phyloP scores from a whole-genome alignment of 345 rosid genomes.

The Cochlearia excelsa region DNA sequence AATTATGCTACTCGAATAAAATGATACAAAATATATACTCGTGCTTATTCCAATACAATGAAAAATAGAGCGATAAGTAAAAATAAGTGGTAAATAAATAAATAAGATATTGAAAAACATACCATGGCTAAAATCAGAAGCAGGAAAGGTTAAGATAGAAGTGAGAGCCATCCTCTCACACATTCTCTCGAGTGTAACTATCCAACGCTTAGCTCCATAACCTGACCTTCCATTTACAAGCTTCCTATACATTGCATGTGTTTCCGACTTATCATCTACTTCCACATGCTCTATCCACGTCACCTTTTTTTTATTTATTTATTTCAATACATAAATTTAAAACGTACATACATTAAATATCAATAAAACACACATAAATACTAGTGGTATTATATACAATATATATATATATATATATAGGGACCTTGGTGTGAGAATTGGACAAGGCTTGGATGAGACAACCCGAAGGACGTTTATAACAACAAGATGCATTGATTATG shows the following conservation, averaged over 20 bases:
- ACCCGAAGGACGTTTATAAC: slow-evolving; percentile 83
- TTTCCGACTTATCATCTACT: slow-evolving; percentile 49
- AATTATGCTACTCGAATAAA: too few relatives aligned
- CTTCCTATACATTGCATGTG: slow-evolving; percentile 55
- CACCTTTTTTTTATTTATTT: slow-evolving; percentile 37
- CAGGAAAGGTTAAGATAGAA: slow-evolving; percentile 10
- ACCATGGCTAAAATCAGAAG: slow-evolving; percentile 42
- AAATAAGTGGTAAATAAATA: background rate
- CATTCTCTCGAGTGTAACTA: slow-evolving; percentile 49
- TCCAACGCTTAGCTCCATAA: slow-evolving; percentile 69
- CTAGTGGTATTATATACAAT: too few relatives aligned
- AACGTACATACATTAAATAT: too few relatives aligned
- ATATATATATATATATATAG: too few relatives aligned
- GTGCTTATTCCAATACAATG: too few relatives aligned
- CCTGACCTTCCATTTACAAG: slow-evolving; percentile 41
- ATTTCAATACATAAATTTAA: too few relatives aligned
- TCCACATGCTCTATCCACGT: slow-evolving; percentile 85
- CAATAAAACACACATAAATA: too few relatives aligned
- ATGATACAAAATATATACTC: too few relatives aligned
- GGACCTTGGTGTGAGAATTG: slow-evolving; percentile 49
- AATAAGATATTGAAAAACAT: background rate
- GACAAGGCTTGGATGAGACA: slow-evolving; percentile 60
- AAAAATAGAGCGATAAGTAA: background rate
- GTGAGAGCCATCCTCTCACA: slow-evolving; percentile 54
- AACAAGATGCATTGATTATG: slow-evolving; percentile 13